These are phyloP conservation scores for Fusarium equiseti DNA, from an alignment of 2,329 filamentous ascomycete species.

Conservation along the genomic window DNA sequence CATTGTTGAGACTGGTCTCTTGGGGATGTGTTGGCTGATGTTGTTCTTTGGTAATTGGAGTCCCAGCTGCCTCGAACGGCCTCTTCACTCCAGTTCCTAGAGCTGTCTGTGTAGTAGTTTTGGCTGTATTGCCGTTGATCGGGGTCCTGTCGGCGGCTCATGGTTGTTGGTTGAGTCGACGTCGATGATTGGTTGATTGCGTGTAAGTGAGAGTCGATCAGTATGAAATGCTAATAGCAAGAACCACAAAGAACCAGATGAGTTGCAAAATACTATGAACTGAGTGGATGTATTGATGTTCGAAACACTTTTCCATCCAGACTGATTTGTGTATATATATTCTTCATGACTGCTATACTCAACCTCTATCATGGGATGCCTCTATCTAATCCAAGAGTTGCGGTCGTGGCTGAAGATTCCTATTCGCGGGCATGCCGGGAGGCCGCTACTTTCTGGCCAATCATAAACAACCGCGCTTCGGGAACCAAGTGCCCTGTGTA, in stretches of 20 bases:
- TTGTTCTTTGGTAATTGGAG: constrained; percentile 41
- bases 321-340: constrained; percentile 24
- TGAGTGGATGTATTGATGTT: constrained; percentile 8
- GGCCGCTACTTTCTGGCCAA: constrained; percentile 41
- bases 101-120: constrained; percentile 39
- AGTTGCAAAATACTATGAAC: constrained; percentile 3
- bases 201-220: constrained; percentile 28
- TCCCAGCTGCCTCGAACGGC: constrained; percentile 46
- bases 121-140: constrained; percentile 18
- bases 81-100: constrained; percentile 48
- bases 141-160: constrained; percentile 41
- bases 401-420: constrained; percentile 44
- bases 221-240: background rate
- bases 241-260: background rate
- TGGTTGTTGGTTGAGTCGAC: constrained; percentile 19
- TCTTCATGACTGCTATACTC: constrained; percentile 4
- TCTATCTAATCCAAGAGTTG: constrained; percentile 27
- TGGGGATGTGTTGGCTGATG: constrained; percentile 37
- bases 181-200: constrained; percentile 20
- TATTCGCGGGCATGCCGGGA: constrained; percentile 45
- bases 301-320: constrained; percentile 1
- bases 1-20: constrained; percentile 35
- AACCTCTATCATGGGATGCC: constrained; percentile 33
- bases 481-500: background rate
- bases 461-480: constrained; percentile 10